Evolutionary conservation across 2,329 filamentous ascomycete genomes (phyloP).

Genomic region (Alternaria panax): DNA sequence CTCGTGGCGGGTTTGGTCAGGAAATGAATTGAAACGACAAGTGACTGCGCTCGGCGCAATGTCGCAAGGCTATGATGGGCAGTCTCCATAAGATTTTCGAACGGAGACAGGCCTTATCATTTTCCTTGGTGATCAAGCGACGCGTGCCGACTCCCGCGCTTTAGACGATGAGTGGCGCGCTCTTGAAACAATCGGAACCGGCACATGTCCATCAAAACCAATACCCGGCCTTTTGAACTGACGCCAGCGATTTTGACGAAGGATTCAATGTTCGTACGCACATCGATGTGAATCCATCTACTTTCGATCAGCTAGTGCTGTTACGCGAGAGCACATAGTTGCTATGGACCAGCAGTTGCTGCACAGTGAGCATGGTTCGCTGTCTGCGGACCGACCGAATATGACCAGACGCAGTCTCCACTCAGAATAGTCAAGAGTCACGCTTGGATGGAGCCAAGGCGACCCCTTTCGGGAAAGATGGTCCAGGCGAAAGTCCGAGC

Average conservation of each 20-base stretch:
- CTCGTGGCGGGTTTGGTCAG: not conserved
- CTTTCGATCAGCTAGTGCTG: constrained; percentile 10
- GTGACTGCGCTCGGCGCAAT: constrained; percentile 1
- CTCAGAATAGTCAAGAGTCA: constrained; percentile 15
- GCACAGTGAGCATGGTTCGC: constrained; percentile 19
- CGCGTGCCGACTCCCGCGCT: constrained; percentile 15
- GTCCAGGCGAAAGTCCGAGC: constrained; percentile 12
- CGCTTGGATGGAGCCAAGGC: constrained; percentile 17
- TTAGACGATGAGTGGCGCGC: constrained; percentile 5
- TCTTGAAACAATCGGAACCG: constrained; percentile 10
- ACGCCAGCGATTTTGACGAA: not conserved
- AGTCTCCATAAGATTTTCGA: constrained; percentile 10
- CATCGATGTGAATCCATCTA: not conserved
- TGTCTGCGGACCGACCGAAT: constrained; percentile 25
- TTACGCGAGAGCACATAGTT: constrained; percentile 7
- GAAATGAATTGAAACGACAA: not conserved
- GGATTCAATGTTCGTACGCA: not conserved
- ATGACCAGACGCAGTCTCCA: constrained; percentile 26
- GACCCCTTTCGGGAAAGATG: constrained; percentile 24
- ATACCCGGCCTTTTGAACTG: not conserved
- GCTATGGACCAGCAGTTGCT: constrained; percentile 12
- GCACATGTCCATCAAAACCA: not conserved
- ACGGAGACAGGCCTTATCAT: constrained; percentile 14
- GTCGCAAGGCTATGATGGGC: constrained; percentile 7
- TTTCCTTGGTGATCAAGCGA: constrained; percentile 30